Conservation (phyloP, 1,139 yeast species). For the Hanseniaspora gamundiae region DNA sequence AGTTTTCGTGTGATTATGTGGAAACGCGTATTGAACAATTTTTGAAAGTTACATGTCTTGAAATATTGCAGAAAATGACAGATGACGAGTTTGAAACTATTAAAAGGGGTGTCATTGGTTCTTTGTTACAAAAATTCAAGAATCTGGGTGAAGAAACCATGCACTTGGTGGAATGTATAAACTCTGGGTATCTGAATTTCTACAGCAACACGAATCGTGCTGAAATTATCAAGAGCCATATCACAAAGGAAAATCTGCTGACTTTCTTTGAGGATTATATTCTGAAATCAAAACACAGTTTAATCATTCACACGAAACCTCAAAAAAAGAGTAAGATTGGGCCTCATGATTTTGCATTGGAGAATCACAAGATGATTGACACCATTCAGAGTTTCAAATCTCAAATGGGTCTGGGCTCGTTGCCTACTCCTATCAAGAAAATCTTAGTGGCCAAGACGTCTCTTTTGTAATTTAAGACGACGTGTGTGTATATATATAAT, state of each 20-base stretch:
- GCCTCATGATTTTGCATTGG: constrained; percentile 19
- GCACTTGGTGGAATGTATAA: constrained; percentile 55
- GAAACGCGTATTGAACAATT: constrained; percentile 69
- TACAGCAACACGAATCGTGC: constrained; percentile 45
- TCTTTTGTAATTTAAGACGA: not conserved
- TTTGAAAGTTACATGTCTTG: constrained; percentile 26
- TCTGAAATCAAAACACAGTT: constrained; percentile 30
- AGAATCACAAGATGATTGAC: constrained; percentile 27
- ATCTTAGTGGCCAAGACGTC: constrained; percentile 10
- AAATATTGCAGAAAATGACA: constrained; percentile 33
- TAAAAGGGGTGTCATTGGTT: constrained; percentile 53
- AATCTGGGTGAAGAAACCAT: constrained; percentile 66
- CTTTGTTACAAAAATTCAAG: constrained; percentile 59
- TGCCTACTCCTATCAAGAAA: constrained; percentile 31
- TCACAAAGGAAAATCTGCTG: constrained; percentile 47
- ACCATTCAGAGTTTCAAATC: constrained; percentile 34
- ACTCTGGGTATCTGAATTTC: constrained; percentile 72
- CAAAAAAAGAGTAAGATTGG: constrained; percentile 16
- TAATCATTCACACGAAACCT: constrained; percentile 61
- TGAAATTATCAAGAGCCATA: constrained; percentile 32
- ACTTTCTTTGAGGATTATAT: constrained; percentile 42
- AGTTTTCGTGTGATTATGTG: constrained; percentile 59
- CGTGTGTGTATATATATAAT: not conserved
- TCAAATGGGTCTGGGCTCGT: constrained; percentile 30
- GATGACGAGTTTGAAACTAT: constrained; percentile 57